Evolutionary conservation across 441 rosid genomes (phyloP), one percentile per base, ranked within the genome.

Genomic region (Metrosideros polymorpha): DNA sequence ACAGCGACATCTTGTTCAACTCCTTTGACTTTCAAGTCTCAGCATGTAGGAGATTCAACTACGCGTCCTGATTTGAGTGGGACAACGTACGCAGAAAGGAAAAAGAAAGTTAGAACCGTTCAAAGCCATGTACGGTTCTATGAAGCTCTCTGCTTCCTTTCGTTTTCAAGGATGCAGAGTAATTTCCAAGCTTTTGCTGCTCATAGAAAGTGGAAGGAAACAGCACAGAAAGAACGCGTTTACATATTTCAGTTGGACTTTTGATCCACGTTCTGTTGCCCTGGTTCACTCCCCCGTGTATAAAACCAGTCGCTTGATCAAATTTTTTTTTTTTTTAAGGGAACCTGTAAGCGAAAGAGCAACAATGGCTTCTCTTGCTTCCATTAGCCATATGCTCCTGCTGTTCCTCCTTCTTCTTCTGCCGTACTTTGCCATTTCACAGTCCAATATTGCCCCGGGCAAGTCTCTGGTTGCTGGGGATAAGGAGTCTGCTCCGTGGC

Each of bases 391-490:
- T 39, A 19, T 47, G 42, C 59, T 86, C 47, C 42, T 71, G 47
- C 32, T 87, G 49, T 47, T 88, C 84, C 45, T 75, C 57, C 54
- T 89, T 85, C 82, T 89, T 85, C 82, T 84, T 86, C 63, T 86
- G 27, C 90, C 90, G 29, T 82, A 49, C 35, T 53, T 75, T 19
- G 83, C 82, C 32, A 51, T 84, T 42, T 86, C 90, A 19, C 90
- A 87, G 57, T 86, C 75, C 25, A 30, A 85, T 76, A 86, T 42
- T 39, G 32, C 82, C 29, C 2, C 51, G 54, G 91, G 91, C 13
- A 6, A 61, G 45, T 89, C 76, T 51, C 89, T 91, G 35, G 50
- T 83, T 12, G 92, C 93, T 50, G 66, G 53, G 7, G 25, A 63
- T 4, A 84, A 57, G 29, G 13, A 82, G 25, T 55, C 79, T 39